Conservation (phyloP, 352 stramenopile genomes). For the Globisporangium irregulare region DNA sequence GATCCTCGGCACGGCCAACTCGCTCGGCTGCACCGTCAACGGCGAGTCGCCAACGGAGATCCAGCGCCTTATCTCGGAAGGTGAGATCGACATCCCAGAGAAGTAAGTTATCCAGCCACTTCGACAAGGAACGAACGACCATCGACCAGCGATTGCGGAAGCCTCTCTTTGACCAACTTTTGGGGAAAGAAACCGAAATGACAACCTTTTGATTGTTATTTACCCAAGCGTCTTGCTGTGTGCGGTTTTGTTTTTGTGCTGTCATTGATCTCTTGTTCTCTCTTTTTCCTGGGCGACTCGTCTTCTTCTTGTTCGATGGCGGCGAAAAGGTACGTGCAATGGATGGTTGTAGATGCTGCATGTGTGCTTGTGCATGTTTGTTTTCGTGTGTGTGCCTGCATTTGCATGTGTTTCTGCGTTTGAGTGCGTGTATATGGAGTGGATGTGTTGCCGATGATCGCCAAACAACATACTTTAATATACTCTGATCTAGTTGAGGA, state of each 20-base stretch:
- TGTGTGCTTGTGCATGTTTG: conserved; percentile 4
- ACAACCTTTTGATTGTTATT: conserved; percentile 18
- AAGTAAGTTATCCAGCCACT: conserved; percentile 75
- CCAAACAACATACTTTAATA: conserved; percentile 31
- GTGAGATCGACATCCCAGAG: conserved; percentile 96
- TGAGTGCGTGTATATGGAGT: conserved; percentile 10
- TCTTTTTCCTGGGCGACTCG: neutral
- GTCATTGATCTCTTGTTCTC: conserved; percentile 10
- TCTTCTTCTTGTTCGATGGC: neutral
- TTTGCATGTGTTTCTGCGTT: conserved; percentile 6
- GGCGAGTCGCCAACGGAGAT: conserved; percentile 96
- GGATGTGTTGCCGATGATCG: conserved; percentile 20
- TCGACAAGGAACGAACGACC: conserved; percentile 2
- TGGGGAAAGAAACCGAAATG: conserved; percentile 16
- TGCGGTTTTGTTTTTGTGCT: neutral
- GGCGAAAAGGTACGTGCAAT: conserved; percentile 5
- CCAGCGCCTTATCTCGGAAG: conserved; percentile 94
- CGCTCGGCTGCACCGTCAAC: conserved; percentile 99
- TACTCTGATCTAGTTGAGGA: conserved; percentile 28
- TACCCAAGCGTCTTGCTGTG: conserved; percentile 7
- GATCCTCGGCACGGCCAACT: conserved; percentile 98
- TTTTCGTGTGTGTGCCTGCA: neutral
- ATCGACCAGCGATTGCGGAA: conserved; percentile 1
- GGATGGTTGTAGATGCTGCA: neutral
- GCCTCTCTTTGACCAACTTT: conserved; percentile 14